Evolutionary conservation across 1,284 basidiomycete species (phyloP), one percentile per base, ranked within the genome.

Genomic region (Malassezia yamatoensis): DNA sequence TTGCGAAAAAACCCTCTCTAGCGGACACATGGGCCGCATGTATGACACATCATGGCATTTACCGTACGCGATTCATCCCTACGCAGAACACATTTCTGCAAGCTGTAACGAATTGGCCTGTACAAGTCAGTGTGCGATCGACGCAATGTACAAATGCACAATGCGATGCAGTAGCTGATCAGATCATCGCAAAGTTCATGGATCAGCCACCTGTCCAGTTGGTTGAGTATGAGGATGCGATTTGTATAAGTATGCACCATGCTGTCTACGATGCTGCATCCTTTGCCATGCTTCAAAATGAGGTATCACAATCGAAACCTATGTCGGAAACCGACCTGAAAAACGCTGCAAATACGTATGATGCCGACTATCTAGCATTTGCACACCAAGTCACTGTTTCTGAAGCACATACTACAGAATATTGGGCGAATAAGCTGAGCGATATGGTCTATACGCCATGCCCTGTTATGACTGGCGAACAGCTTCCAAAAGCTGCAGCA

Each of bases 231-330:
- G 44, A 51, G 29, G 49, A 45, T 12, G 60, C 56, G 5, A 49
- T 64, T 11, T 63, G 64, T 3, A 54, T 63, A 47, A 68, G 58
- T 3, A 18, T 58, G 41, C 63, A 65, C 40, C 70, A 73, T 41
- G 68, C 68, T 9, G 53, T 73, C 34, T 73, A 70, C 51, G 70
- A 73, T 43, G 70, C 68, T 1, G 65, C 60, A 8, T 68, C 68
- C 24, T 56, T 71, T 42, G 53, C 55, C 20, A 45, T 62, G 53
- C 53, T 69, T 5, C 43, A 60, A 11, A 39, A 41, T 10, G 63
- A 65, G 37, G 63, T 60, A 2, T 56, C 60, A 1, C 29, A n/a
- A 2, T 32, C 9, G 15, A 15, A 20, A 16, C 11, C 43, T 15
- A 10, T 9, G 3, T 12, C 2, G 9, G 20, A 12, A 11, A 29